A percentile compares a stretch with the other conserved stretches of the same genome.
These are phyloP conservation scores for Diaporthe sp. DNA, from an alignment of 2,329 filamentous ascomycete species.

Conservation along the genomic window DNA sequence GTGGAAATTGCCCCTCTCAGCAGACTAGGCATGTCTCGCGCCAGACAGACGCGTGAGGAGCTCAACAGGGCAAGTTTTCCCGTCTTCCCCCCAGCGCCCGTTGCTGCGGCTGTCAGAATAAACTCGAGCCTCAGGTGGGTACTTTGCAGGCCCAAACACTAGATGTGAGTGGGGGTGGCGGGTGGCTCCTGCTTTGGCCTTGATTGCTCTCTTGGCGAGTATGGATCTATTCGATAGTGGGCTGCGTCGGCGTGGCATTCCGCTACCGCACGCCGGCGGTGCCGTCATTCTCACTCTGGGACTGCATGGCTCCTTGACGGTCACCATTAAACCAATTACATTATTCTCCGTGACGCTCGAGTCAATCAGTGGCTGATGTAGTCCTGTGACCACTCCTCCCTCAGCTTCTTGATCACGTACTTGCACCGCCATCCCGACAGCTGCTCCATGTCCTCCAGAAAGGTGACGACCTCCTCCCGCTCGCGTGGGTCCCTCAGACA, in stretches of 20 bases:
- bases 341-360: neutral
- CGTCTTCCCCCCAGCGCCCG: neutral
- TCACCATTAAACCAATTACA: neutral
- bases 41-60: neutral
- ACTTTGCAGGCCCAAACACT: neutral
- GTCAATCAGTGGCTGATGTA: slow-evolving; percentile 11
- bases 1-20: neutral
- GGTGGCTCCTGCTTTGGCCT: neutral
- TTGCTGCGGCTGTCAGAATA: slow-evolving; percentile 17
- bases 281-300: neutral
- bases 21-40: slow-evolving; percentile 21
- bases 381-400: slow-evolving; percentile 25
- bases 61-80: neutral
- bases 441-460: slow-evolving; percentile 20
- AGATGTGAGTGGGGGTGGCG: neutral
- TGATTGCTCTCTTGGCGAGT: neutral
- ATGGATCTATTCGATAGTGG: neutral
- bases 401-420: slow-evolving; percentile 22
- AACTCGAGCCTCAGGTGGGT: slow-evolving; percentile 12
- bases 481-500: slow-evolving; percentile 20
- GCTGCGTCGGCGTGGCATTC: neutral
- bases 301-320: neutral
- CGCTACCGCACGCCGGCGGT: neutral
- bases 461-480: slow-evolving; percentile 17
- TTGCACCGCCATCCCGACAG: slow-evolving; percentile 21